A percentile compares a stretch with the other conserved stretches of the same genome.
Conservation (phyloP, 1,284 basidiomycete genomes). For the Heterobasidion irregulare region DNA sequence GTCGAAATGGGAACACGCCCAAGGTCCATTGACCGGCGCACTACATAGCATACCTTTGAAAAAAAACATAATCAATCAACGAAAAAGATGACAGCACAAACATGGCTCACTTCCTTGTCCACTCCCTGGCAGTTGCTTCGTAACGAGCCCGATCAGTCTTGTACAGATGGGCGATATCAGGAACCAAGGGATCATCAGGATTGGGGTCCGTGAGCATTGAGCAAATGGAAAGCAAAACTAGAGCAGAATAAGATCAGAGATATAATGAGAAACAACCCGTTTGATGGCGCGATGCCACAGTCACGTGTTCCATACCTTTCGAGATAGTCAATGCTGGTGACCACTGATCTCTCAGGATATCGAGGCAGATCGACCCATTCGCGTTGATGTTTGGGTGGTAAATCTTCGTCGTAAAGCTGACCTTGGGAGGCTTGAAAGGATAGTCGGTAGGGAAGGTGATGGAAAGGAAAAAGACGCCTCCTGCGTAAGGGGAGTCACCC, state of each 20-base stretch:
- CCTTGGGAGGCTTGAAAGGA: slow-evolving; percentile 99
- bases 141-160: slow-evolving; percentile 93
- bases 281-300: slow-evolving; percentile 1
- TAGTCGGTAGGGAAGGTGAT: slow-evolving; percentile 94
- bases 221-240: slow-evolving; percentile 90
- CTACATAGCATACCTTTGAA: slow-evolving; percentile 51
- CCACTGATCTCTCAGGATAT: slow-evolving; percentile 97
- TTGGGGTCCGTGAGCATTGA: slow-evolving; percentile 98
- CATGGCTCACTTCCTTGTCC: slow-evolving; percentile 85
- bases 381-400: slow-evolving; percentile 98
- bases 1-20: slow-evolving; percentile 1
- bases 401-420: slow-evolving; percentile 97
- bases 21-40: slow-evolving; percentile 2
- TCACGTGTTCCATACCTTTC: slow-evolving; percentile 57
- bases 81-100: background rate
- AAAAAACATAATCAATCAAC: slow-evolving; percentile 2
- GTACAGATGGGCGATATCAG: slow-evolving; percentile 84
- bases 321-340: slow-evolving; percentile 97
- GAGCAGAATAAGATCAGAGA: background rate
- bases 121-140: slow-evolving; percentile 92
- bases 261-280: background rate
- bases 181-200: slow-evolving; percentile 87
- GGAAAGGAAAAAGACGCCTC: slow-evolving; percentile 94
- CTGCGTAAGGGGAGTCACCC: slow-evolving; percentile 93
- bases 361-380: slow-evolving; percentile 97